Conservation (phyloP, 1,284 basidiomycete genomes). For the Boletus smithii region DNA sequence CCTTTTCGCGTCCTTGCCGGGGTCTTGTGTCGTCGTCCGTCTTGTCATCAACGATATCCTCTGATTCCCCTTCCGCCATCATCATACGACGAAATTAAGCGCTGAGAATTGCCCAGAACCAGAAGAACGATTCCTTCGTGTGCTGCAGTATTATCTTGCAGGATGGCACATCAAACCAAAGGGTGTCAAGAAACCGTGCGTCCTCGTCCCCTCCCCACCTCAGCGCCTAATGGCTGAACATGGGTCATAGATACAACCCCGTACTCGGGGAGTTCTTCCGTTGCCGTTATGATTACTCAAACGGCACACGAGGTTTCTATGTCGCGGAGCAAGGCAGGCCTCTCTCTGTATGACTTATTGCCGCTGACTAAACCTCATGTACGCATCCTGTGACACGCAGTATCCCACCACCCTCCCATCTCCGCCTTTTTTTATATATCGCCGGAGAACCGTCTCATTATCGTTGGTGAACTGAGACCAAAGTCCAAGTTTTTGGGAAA, state of each 20-base stretch:
- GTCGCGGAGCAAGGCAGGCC: slow-evolving; percentile 89
- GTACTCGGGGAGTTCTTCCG: slow-evolving; percentile 97
- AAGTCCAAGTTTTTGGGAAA: slow-evolving; percentile 98
- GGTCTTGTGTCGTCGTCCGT: too few species aligned
- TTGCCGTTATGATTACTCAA: slow-evolving; percentile 90
- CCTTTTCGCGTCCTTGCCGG: neutral
- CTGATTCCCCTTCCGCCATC: neutral
- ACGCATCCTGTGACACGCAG: slow-evolving; percentile 37
- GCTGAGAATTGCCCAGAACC: slow-evolving; percentile 75
- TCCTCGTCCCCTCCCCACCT: slow-evolving; percentile 17
- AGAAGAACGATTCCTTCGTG: slow-evolving; percentile 88
- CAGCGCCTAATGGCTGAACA: neutral
- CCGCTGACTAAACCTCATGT: slow-evolving; percentile 7
- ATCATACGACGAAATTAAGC: slow-evolving; percentile 28
- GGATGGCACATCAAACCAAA: slow-evolving; percentile 99
- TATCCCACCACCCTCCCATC: slow-evolving; percentile 92
- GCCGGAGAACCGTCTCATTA: slow-evolving; percentile 79
- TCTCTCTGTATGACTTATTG: neutral
- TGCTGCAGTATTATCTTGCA: slow-evolving; percentile 94
- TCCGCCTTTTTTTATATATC: slow-evolving; percentile 97
- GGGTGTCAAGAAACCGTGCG: slow-evolving; percentile 98
- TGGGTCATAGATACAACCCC: slow-evolving; percentile 79
- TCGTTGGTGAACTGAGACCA: slow-evolving; percentile 92
- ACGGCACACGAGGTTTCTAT: slow-evolving; percentile 92
- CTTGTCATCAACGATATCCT: neutral